Evolutionary conservation across 2,329 filamentous ascomycete genomes (phyloP).

Genomic region (Phaeosphaeriaceae sp.): DNA sequence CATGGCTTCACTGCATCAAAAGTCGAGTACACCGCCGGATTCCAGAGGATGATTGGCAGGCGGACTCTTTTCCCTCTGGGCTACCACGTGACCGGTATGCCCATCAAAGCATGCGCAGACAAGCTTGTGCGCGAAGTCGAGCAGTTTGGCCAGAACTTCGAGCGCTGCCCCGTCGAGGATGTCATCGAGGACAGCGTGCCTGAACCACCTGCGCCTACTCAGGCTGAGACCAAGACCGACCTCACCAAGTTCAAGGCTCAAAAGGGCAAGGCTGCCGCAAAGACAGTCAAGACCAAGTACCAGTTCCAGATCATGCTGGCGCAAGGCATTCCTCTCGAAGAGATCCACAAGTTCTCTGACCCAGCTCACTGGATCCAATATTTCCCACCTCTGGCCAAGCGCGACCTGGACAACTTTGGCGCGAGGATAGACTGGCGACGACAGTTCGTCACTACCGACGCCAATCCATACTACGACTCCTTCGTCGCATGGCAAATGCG

Average conservation of each 20-base stretch:
- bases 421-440: slow-evolving; percentile 92
- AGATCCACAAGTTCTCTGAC: slow-evolving; percentile 94
- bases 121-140: slow-evolving; percentile 91
- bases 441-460: slow-evolving; percentile 92
- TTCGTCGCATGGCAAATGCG: slow-evolving; percentile 99
- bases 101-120: slow-evolving; percentile 93
- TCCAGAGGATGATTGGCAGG: slow-evolving; percentile 90
- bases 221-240: slow-evolving; percentile 76
- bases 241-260: slow-evolving; percentile 84
- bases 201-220: slow-evolving; percentile 65
- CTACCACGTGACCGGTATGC: slow-evolving; percentile 95
- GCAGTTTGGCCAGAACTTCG: slow-evolving; percentile 87
- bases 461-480: slow-evolving; percentile 94
- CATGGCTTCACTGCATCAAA: slow-evolving; percentile 93
- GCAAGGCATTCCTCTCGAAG: slow-evolving; percentile 83
- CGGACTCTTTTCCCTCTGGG: slow-evolving; percentile 87
- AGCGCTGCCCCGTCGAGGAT: slow-evolving; percentile 65
- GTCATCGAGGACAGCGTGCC: slow-evolving; percentile 57
- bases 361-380: slow-evolving; percentile 90
- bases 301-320: slow-evolving; percentile 95
- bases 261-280: slow-evolving; percentile 84
- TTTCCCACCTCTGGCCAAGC: slow-evolving; percentile 83
- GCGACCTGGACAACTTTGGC: slow-evolving; percentile 84
- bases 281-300: slow-evolving; percentile 93
- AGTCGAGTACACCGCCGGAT: slow-evolving; percentile 89